Conservation (phyloP, 108 stramenopile species). For the Nitzschia sp. region DNA sequence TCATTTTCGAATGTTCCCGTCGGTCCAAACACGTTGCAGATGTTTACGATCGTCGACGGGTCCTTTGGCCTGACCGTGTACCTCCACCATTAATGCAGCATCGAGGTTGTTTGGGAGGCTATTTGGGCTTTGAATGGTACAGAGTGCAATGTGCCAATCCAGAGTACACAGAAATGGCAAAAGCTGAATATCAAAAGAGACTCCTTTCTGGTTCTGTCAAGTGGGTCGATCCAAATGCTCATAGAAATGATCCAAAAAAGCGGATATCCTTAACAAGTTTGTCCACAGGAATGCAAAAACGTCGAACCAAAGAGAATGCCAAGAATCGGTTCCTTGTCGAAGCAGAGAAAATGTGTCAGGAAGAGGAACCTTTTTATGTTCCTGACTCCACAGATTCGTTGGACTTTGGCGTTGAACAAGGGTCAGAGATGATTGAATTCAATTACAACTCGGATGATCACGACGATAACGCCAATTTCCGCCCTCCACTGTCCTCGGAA, state of each 20-base stretch:
- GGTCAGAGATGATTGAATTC: neutral
- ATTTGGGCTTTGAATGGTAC: constrained; percentile 2
- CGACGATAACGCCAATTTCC: no score
- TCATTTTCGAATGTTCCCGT: neutral
- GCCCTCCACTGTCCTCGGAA: no score
- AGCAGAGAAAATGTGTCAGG: neutral
- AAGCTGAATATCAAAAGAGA: neutral
- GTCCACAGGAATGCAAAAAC: neutral
- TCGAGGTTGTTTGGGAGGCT: neutral
- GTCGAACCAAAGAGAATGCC: neutral
- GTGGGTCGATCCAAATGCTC: neutral
- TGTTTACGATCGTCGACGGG: neutral
- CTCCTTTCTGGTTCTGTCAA: neutral
- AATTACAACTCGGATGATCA: no score
- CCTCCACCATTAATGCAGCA: neutral
- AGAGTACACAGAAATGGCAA: neutral
- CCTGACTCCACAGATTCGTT: neutral
- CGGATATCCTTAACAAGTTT: neutral
- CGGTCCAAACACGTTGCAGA: neutral
- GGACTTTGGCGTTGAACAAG: neutral
- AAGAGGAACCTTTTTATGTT: neutral
- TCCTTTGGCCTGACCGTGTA: neutral
- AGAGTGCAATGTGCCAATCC: neutral
- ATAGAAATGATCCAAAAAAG: no score
- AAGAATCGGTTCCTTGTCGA: neutral